Conservation (phyloP, 106 monocot genomes). For the Posidonia australis region DNA sequence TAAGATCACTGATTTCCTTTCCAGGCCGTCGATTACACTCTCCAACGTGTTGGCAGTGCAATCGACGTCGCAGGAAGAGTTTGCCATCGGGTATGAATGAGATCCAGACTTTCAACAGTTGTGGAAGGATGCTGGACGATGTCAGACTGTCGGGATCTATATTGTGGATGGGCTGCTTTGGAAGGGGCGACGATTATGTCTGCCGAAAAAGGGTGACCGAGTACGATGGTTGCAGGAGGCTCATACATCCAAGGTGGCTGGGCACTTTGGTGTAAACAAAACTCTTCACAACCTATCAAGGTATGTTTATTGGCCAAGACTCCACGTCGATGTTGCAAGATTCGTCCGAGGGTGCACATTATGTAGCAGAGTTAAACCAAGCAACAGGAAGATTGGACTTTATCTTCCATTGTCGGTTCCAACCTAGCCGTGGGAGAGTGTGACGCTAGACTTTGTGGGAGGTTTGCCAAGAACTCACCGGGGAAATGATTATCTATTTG, state of each 20-base stretch:
- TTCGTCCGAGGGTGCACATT: not conserved
- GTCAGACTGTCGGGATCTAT: not conserved
- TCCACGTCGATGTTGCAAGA: not conserved
- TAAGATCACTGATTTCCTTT: not conserved
- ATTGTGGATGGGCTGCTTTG: not conserved
- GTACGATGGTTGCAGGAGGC: not conserved
- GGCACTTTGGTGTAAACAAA: not conserved
- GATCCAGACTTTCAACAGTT: not conserved
- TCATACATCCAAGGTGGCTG: not conserved
- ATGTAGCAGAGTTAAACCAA: constrained; percentile 2
- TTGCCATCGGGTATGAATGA: not conserved
- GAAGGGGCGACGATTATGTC: not conserved
- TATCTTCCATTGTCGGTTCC: not conserved
- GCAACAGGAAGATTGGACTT: constrained; percentile 7
- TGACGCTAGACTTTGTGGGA: constrained; percentile 11
- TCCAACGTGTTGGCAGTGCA: not conserved
- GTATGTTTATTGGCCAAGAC: not conserved
- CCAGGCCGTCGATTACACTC: not conserved
- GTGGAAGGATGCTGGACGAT: not conserved
- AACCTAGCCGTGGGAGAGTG: constrained; percentile 2
- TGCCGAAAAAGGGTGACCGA: not conserved
- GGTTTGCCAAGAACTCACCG: not conserved
- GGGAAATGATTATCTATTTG: too few species aligned
- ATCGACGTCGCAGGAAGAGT: not conserved
- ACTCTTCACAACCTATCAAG: not conserved